phyloP scores from a whole-genome alignment of 495 filamentous ascomycete genomes.

The Xylaria cubensis region DNA sequence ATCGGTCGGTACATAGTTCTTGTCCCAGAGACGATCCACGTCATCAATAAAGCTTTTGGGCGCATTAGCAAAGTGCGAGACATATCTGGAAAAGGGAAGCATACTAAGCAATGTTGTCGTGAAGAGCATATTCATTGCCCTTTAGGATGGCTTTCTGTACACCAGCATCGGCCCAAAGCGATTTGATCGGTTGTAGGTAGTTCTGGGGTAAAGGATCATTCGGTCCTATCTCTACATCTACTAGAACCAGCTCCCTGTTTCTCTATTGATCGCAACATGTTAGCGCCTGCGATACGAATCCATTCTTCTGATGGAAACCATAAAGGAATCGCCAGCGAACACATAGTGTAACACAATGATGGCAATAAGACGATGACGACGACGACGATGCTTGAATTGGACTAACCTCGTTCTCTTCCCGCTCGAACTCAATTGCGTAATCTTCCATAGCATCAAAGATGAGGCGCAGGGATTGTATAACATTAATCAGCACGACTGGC shows the following conservation, averaged over 20 bases:
- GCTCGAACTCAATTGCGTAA: constrained; percentile 76
- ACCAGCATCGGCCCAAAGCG: constrained; percentile 82
- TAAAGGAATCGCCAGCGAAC: background rate
- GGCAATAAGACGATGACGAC: background rate
- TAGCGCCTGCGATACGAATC: constrained; percentile 35
- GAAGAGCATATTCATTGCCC: constrained; percentile 94
- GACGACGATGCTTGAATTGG: constrained; percentile 21
- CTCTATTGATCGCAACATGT: constrained; percentile 44
- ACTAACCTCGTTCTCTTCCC: constrained; percentile 78
- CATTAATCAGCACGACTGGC: constrained; percentile 92
- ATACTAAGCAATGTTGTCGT: constrained; percentile 95
- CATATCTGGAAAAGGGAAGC: constrained; percentile 39
- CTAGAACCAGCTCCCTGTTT: constrained; percentile 59
- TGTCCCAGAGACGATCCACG: constrained; percentile 86
- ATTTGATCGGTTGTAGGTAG: constrained; percentile 77
- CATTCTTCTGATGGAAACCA: constrained; percentile 22
- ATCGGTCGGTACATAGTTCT: constrained; percentile 90
- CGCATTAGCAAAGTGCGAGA: constrained; percentile 20
- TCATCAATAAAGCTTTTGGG: constrained; percentile 82
- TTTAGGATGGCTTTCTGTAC: constrained; percentile 86
- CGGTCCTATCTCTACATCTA: constrained; percentile 77
- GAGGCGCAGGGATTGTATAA: constrained; percentile 86
- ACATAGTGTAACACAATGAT: background rate
- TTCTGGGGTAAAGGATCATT: constrained; percentile 75
- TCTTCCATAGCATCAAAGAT: constrained; percentile 94